Evolutionary conservation across 805 yeast genomes (phyloP), one percentile per base, ranked within the genome.

Genomic region (Saturnispora hagleri): DNA sequence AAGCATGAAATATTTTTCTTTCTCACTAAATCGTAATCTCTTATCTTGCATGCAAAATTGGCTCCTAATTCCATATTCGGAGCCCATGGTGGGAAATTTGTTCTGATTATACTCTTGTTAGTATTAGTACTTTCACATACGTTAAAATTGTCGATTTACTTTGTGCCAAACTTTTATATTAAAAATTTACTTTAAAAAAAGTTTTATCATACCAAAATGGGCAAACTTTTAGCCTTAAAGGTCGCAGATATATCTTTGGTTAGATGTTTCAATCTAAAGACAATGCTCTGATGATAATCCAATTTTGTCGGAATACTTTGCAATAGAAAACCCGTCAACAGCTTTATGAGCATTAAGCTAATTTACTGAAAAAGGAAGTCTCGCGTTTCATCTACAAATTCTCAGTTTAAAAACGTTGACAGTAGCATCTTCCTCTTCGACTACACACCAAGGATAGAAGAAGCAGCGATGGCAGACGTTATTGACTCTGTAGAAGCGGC

Each of bases 401-500:
- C 49, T 26, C 15, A 22, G 17, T 46, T 9, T 28, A 17, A 9
- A 18, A n/a, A 46, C 10, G 15, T 26, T 42, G 42, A 42, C n/a
- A 33, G 40, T 33, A 34, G 13, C 24, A 12, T 27, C 3, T 47
- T 41, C 26, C 20, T 43, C 22, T 24, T 38, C 5, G 13, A 10
- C 20, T 3, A 20, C 12, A 9, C 13, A 17, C 24, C 20, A 38
- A 8, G 5, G 22, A 17, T 4, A 20, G 13, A 18, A 7, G 13
- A 18, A 38, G 22, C 22, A 47, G 43, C 17, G 20, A 62, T 62
- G 66, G 68, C 62, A 43, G 62, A 58, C 17, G 51, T 53, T 31
- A 57, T 57, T 33, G 65, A 63, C 24, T 58, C 62, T 48, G 58
- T 67, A 18, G 69, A 66, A 57, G 69, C 69, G 38, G 67, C 66